These are phyloP conservation scores for Coccomyxa subellipsoidea DNA, from an alignment of 163 green algal genomes.

Conservation along the genomic window DNA sequence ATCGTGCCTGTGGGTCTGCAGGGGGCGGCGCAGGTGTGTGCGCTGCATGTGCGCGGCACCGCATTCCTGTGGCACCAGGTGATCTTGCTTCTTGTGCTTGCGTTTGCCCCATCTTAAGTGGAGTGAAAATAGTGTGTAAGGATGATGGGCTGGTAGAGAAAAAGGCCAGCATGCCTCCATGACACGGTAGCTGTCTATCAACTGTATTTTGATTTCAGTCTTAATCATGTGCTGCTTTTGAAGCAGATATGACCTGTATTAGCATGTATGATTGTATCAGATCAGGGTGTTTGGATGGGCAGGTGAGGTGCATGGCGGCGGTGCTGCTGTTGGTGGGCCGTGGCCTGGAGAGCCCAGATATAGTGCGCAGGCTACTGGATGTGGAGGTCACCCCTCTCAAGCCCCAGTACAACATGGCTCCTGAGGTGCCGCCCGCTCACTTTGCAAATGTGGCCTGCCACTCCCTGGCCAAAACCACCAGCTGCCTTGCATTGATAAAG, in stretches of 20 bases:
- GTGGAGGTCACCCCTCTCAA: conserved; percentile 51
- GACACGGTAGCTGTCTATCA: too few relatives aligned
- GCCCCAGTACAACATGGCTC: conserved; percentile 71
- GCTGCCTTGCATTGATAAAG: background rate
- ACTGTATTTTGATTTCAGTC: too few relatives aligned
- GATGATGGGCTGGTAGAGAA: too few relatives aligned
- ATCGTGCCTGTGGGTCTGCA: conserved; percentile 33
- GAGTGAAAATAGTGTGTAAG: too few relatives aligned
- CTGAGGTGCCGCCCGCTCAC: conserved; percentile 35
- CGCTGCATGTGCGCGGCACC: conserved; percentile 61
- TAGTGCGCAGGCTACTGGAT: conserved; percentile 77
- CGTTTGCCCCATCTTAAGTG: too few relatives aligned
- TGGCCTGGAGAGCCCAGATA: conserved; percentile 60
- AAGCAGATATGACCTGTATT: too few relatives aligned
- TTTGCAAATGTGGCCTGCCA: too few relatives aligned
- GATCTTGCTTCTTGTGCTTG: too few relatives aligned
- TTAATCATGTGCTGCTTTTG: too few relatives aligned
- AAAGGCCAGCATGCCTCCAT: too few relatives aligned
- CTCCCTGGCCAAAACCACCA: background rate
- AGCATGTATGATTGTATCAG: too few relatives aligned
- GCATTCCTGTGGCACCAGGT: conserved; percentile 94
- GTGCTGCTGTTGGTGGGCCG: conserved; percentile 85
- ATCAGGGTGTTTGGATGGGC: conserved; percentile 9
- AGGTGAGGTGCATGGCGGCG: conserved; percentile 89
- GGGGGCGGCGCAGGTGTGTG: conserved; percentile 24